Conservation (phyloP, 2,329 filamentous ascomycete species). For the Neonectria neomacrospora region DNA sequence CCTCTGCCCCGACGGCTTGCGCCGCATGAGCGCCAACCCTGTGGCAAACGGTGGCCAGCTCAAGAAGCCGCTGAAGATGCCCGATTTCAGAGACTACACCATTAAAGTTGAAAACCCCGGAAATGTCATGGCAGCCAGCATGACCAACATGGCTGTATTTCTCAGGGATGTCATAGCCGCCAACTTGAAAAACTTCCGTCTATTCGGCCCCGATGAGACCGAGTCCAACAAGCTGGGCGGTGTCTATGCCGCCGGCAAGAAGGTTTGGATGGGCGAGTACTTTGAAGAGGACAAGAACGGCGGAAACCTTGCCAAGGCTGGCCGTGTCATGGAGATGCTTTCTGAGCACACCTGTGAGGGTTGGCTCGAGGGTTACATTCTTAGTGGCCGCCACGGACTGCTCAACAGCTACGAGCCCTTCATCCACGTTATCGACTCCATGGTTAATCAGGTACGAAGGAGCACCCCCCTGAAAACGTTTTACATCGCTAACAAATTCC, state of each 20-base stretch:
- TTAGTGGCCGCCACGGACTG: conserved; percentile 79
- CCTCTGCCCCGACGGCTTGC: conserved; percentile 72
- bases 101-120: conserved; percentile 71
- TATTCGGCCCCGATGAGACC: conserved; percentile 84
- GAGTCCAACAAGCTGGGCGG: conserved; percentile 81
- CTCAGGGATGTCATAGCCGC: conserved; percentile 73
- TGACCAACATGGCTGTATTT: conserved; percentile 76
- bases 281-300: conserved; percentile 81
- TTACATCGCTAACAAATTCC: conserved; percentile 20
- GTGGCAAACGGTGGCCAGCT: conserved; percentile 78
- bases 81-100: conserved; percentile 76
- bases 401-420: conserved; percentile 87
- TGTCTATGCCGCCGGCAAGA: conserved; percentile 80
- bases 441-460: conserved; percentile 76
- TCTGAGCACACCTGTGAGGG: conserved; percentile 83
- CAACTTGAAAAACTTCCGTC: conserved; percentile 76
- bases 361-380: conserved; percentile 82
- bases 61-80: conserved; percentile 73
- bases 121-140: conserved; percentile 67
- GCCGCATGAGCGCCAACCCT: conserved; percentile 81
- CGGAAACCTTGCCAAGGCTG: conserved; percentile 74
- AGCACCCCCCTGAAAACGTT: neutral
- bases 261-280: conserved; percentile 83
- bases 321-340: conserved; percentile 86
- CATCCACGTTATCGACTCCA: conserved; percentile 84